These are phyloP conservation scores for Paecilomyces sp. DNA, from an alignment of 2,329 filamentous ascomycete species.

Conservation along the genomic window DNA sequence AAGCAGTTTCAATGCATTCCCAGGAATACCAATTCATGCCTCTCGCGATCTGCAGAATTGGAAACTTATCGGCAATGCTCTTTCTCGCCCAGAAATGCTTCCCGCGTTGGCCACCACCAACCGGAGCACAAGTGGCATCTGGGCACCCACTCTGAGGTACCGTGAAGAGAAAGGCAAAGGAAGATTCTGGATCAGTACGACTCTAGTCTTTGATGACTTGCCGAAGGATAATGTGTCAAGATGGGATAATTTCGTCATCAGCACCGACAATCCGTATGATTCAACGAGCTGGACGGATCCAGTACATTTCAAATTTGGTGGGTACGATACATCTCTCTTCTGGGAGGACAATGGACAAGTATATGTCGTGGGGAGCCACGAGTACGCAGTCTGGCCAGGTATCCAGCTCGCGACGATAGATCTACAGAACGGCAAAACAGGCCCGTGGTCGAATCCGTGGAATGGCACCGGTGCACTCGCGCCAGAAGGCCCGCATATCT, in stretches of 20 bases:
- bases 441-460: conserved; percentile 24
- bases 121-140: not conserved
- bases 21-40: conserved; percentile 39
- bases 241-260: conserved; percentile 30
- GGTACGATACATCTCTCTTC: conserved; percentile 42
- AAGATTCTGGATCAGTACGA: not conserved
- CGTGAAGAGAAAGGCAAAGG: not conserved
- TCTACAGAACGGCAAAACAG: conserved; percentile 18
- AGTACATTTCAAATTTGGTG: conserved; percentile 28
- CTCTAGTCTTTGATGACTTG: not conserved
- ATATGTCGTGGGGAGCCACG: conserved; percentile 24
- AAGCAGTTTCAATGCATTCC: conserved; percentile 41
- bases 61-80: conserved; percentile 21
- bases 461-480: conserved; percentile 39
- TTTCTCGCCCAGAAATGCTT: conserved; percentile 2
- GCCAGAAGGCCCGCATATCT: conserved; percentile 46
- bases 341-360: conserved; percentile 34
- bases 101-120: not conserved
- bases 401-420: conserved; percentile 14
- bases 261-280: conserved; percentile 35
- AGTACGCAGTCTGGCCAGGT: not conserved
- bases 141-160: not conserved
- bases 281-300: conserved; percentile 37
- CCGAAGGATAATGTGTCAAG: not conserved
- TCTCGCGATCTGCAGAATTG: conserved; percentile 39